Base-by-base conservation (phyloP, 169 alveolate species). In the Plasmodium falciparum region DNA sequence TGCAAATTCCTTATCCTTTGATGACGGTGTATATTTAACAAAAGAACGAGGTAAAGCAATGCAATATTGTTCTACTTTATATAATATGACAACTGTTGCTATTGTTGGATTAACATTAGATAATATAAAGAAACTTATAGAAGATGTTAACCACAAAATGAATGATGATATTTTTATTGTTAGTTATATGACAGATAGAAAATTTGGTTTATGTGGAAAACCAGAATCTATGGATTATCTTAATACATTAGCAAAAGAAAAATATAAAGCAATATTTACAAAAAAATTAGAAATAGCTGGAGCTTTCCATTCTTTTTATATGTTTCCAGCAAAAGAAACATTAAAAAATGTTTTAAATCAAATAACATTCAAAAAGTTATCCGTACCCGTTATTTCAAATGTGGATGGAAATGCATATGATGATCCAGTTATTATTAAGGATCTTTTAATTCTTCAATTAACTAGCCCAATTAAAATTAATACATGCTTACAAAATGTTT, bases 391-490 rank as follows among this genome's bases (percentile, higher is more conserved):
- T 66, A 50, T 93, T 20, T 76, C 91, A 59, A 93, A 93, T 65
- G 95, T 93, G 15, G 95, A 93, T 58, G 95, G 94, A 1, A 65
- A 49, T 45, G 73, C 93, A 58, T 93, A 93, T 78, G 69, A 78
- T 12, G 94, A 83, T 56, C 95, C 95, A 6, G 54, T 22, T 17
- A 83, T 70, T 62, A 93, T 93, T 58, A 88, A 88, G 47, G 50
- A 83, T 45, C 39, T 85, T 1, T 89, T 93, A 62, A 74, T 83
- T 73, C 66, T 90, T n/a, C 91, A 90, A 86, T 90, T 90, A 58
- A 88, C 93, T 45, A 72, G 90, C 39, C 94, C 94, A 33, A 92
- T 90, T 26, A 74, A 54, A 69, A 86, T 90, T 39, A 86, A 90
- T 54, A 43, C 29, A 17, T 73, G 93, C 20, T 61, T 90, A 45